Evolutionary conservation across 805 yeast genomes (phyloP).

Genomic region (Lipomyces japonicus): DNA sequence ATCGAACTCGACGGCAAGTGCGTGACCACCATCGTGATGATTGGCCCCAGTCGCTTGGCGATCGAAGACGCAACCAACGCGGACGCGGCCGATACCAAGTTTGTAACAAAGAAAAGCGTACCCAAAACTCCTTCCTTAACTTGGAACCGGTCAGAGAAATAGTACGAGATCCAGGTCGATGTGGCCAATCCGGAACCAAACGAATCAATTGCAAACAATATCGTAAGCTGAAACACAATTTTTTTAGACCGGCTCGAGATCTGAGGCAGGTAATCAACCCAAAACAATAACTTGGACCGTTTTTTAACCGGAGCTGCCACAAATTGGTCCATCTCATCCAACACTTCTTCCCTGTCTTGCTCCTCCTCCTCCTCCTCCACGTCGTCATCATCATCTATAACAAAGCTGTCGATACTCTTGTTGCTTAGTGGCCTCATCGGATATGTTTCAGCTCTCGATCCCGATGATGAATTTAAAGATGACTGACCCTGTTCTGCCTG

Average conservation of each 20-base stretch:
- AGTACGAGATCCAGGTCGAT: slow-evolving; percentile 74
- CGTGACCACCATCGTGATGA: slow-evolving; percentile 65
- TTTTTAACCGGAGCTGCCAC: not conserved
- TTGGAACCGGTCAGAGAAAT: slow-evolving; percentile 57
- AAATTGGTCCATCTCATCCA: slow-evolving; percentile 13
- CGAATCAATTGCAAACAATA: slow-evolving; percentile 73
- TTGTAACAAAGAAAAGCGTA: slow-evolving; percentile 59
- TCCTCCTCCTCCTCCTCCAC: slow-evolving; percentile 9
- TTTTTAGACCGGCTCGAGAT: slow-evolving; percentile 8
- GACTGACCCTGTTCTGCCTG: not conserved
- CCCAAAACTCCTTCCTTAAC: slow-evolving; percentile 61
- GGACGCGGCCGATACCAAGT: slow-evolving; percentile 59
- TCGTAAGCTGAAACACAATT: slow-evolving; percentile 32
- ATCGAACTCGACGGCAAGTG: slow-evolving; percentile 76
- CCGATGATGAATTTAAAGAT: not conserved
- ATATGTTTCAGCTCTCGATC: slow-evolving; percentile 1
- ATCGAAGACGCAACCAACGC: slow-evolving; percentile 73
- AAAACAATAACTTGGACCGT: slow-evolving; percentile 11
- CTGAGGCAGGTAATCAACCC: slow-evolving; percentile 16
- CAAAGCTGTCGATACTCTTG: not conserved
- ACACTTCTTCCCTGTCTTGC: slow-evolving; percentile 8
- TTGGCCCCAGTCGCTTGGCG: slow-evolving; percentile 69
- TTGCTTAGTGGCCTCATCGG: slow-evolving; percentile 1
- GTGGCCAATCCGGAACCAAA: slow-evolving; percentile 88
- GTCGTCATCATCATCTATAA: slow-evolving; percentile 3